phyloP scores from a whole-genome alignment of 768 basidiomycete species.

The Leccinum variicolor region DNA sequence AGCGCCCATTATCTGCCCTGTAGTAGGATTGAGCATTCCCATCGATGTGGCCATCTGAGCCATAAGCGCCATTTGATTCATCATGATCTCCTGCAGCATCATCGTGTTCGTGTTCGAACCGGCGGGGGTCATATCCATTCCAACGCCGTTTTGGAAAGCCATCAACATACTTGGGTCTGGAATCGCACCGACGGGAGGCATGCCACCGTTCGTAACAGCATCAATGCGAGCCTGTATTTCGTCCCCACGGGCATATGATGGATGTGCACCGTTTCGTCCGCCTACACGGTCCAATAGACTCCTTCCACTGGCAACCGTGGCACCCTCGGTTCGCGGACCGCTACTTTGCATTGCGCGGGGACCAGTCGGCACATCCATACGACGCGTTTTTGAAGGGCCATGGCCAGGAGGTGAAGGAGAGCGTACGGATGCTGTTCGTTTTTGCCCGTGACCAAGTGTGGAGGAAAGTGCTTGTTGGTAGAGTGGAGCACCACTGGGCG shows the following conservation, averaged over 20 bases:
- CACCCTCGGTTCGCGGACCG: conserved; percentile 15
- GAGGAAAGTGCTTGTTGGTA: conserved; percentile 77
- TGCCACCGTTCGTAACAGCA: conserved; percentile 60
- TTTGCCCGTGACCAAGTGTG: conserved; percentile 50
- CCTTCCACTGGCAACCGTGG: conserved; percentile 36
- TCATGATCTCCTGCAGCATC: conserved; percentile 85
- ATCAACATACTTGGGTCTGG: conserved; percentile 43
- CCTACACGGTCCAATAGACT: conserved; percentile 86
- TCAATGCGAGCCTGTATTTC: conserved; percentile 80
- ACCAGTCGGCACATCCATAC: conserved; percentile 77
- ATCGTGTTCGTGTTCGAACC: conserved; percentile 64
- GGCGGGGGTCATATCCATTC: conserved; percentile 39
- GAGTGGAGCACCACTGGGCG: conserved; percentile 37
- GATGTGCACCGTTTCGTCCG: conserved; percentile 39
- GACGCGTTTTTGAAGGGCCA: conserved; percentile 67
- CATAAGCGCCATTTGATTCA: conserved; percentile 92
- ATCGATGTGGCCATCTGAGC: conserved; percentile 85
- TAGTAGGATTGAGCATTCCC: conserved; percentile 66
- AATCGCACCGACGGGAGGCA: conserved; percentile 30
- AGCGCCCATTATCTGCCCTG: conserved; percentile 53
- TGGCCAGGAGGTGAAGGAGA: conserved; percentile 61
- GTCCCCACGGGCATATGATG: conserved; percentile 43
- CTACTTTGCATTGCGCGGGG: conserved; percentile 73
- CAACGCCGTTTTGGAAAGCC: conserved; percentile 42
- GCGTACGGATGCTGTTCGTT: conserved; percentile 61